phyloP scores from a whole-genome alignment of 208 protist species.

The Herpetomonas muscarum region DNA sequence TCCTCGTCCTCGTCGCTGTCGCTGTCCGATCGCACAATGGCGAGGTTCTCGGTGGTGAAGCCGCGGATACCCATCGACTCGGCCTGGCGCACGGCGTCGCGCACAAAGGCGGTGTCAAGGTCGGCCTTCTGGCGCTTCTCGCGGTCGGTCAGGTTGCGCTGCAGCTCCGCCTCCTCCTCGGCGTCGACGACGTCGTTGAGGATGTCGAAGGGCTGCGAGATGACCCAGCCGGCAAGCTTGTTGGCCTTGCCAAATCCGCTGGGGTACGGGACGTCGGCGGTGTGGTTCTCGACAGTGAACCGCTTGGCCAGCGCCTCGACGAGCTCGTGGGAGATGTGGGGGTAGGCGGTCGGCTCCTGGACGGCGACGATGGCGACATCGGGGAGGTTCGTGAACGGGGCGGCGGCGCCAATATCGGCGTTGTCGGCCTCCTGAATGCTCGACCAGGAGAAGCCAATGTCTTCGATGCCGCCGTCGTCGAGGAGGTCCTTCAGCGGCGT shows the following conservation, averaged over 20 bases:
- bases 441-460: slow-evolving; percentile 47
- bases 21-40: slow-evolving; percentile 49
- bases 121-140: slow-evolving; percentile 43
- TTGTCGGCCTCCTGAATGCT: slow-evolving; percentile 29
- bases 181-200: slow-evolving; percentile 79
- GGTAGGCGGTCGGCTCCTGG: slow-evolving; percentile 36
- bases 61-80: slow-evolving; percentile 82
- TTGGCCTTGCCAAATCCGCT: slow-evolving; percentile 66
- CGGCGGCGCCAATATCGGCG: slow-evolving; percentile 16
- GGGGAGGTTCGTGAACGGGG: slow-evolving; percentile 44
- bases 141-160: slow-evolving; percentile 61
- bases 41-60: slow-evolving; percentile 61
- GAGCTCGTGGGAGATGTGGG: slow-evolving; percentile 70
- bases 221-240: slow-evolving; percentile 65
- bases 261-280: slow-evolving; percentile 42
- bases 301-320: slow-evolving; percentile 60
- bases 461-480: slow-evolving; percentile 47
- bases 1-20: slow-evolving; percentile 17
- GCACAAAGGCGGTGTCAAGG: slow-evolving; percentile 65
- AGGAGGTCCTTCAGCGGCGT: slow-evolving; percentile 43
- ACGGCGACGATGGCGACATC: slow-evolving; percentile 20
- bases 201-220: slow-evolving; percentile 68
- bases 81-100: slow-evolving; percentile 72
- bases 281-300: slow-evolving; percentile 45
- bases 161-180: slow-evolving; percentile 39